phyloP scores from a whole-genome alignment of 2,329 filamentous ascomycete genomes.

The Fusarium chuoi region DNA sequence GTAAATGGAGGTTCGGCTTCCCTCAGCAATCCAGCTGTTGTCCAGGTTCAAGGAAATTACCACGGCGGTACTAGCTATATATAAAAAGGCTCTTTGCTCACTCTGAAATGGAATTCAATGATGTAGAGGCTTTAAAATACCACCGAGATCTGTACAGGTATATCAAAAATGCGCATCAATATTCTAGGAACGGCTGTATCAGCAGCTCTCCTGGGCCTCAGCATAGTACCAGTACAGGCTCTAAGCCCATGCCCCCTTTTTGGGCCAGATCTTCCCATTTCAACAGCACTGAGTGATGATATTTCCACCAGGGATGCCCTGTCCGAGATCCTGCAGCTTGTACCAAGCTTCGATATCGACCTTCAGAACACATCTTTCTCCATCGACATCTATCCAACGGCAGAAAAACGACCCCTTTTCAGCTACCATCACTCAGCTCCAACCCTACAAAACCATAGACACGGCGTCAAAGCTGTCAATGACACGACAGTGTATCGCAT shows the following conservation, averaged over 20 bases:
- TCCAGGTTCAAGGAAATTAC: not conserved
- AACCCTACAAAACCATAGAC: not conserved
- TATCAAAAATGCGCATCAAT: not conserved
- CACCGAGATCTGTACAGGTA: accelerated
- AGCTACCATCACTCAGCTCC: not conserved
- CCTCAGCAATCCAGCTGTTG: accelerated
- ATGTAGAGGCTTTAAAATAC: accelerated
- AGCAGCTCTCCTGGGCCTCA: not conserved
- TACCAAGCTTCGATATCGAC: not conserved
- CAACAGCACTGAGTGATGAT: not conserved
- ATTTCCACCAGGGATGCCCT: not conserved
- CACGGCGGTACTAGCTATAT: no score
- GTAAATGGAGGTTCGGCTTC: no score
- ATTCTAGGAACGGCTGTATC: not conserved
- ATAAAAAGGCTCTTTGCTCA: not conserved
- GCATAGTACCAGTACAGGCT: not conserved
- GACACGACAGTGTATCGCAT: constrained; percentile 1
- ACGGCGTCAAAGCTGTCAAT: not conserved
- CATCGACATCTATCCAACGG: not conserved
- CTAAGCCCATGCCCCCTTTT: not conserved
- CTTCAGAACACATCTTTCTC: not conserved
- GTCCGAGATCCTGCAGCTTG: not conserved
- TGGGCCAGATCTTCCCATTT: not conserved
- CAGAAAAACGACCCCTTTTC: not conserved
- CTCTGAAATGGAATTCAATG: not conserved